These are phyloP conservation scores for Uromyces viciae-fabae DNA, from an alignment of 1,284 basidiomycete species.

Conservation along the genomic window DNA sequence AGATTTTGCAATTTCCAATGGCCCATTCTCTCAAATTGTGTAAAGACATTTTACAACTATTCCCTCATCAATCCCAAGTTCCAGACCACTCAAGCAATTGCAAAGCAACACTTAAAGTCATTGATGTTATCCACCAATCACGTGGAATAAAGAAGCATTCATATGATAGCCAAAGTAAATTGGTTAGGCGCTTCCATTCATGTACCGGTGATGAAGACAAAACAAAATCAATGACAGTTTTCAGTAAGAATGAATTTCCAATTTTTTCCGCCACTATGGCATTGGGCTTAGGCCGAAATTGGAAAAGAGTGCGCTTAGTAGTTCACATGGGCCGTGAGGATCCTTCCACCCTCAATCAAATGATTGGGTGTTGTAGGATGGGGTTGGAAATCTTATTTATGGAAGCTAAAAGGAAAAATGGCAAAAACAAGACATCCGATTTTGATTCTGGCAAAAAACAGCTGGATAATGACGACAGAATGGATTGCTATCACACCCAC, in stretches of 20 bases:
- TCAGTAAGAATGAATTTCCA: background rate
- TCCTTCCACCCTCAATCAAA: constrained; percentile 5
- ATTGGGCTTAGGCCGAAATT: constrained; percentile 11
- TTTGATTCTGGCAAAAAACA: background rate
- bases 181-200: background rate
- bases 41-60: background rate
- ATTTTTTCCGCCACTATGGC: constrained; percentile 1
- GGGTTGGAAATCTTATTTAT: constrained; percentile 1
- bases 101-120: background rate
- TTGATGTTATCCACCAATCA: background rate
- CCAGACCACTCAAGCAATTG: background rate
- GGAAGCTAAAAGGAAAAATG: background rate
- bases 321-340: background rate
- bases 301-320: background rate
- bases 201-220: constrained; percentile 3
- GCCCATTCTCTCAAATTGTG: background rate
- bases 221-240: background rate
- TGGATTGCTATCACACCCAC: constrained; percentile 7
- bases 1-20: background rate
- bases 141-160: background rate
- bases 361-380: background rate
- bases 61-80: background rate
- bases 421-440: background rate
- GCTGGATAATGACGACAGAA: background rate
- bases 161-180: background rate